Evolutionary conservation across 768 basidiomycete genomes (phyloP).

Genomic region (Termitomyces sp.): DNA sequence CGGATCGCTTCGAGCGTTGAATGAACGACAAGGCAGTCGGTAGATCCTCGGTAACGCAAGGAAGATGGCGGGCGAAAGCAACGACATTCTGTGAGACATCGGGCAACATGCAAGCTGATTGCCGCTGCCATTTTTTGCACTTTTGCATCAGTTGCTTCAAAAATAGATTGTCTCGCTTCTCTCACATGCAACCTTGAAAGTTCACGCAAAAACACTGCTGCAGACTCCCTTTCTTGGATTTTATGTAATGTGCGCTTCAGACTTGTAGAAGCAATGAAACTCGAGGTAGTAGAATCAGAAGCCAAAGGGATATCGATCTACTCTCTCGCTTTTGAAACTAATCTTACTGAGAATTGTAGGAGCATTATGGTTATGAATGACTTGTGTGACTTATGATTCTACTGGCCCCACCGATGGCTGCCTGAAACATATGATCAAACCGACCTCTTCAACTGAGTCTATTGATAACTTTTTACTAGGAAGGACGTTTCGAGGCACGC

Average conservation of each 20-base stretch:
- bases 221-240: neutral
- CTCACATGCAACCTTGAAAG: neutral
- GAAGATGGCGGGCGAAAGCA: neutral
- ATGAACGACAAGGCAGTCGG: neutral
- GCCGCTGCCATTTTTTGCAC: neutral
- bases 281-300: too few relatives aligned
- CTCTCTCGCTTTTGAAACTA: too few relatives aligned
- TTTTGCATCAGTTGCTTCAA: neutral
- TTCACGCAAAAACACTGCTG: neutral
- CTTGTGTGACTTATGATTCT: too few relatives aligned
- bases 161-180: neutral
- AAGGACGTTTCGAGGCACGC: neutral
- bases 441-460: too few relatives aligned
- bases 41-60: neutral
- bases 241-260: neutral
- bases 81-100: neutral
- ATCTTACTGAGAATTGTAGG: too few relatives aligned
- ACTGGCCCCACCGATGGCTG: too few relatives aligned
- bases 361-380: too few relatives aligned
- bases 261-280: too few relatives aligned
- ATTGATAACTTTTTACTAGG: too few relatives aligned
- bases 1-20: neutral
- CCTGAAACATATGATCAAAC: too few relatives aligned
- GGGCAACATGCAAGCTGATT: neutral
- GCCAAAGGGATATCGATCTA: too few relatives aligned